Percentiles rank a stretch among this genome's conserved stretches.
Evolutionary conservation across 2,329 filamentous ascomycete genomes (phyloP).

Genomic region (Beauveria brongniartii): DNA sequence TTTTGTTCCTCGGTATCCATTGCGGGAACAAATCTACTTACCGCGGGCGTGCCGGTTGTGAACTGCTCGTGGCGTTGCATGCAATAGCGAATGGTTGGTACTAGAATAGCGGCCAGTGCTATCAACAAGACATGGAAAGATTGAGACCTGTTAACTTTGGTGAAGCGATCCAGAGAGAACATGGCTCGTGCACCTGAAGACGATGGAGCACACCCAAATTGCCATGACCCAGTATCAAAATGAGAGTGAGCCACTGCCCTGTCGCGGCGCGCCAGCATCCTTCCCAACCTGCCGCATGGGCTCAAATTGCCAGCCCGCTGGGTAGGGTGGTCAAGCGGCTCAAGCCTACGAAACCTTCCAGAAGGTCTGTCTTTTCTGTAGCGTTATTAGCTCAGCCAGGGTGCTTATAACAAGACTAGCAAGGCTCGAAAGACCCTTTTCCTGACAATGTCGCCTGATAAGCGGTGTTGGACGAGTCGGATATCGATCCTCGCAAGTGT

Average conservation of each 20-base stretch:
- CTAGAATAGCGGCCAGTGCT: neutral
- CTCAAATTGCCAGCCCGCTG: conserved; percentile 12
- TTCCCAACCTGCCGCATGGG: conserved; percentile 1
- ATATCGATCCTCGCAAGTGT: neutral
- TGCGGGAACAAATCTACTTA: conserved; percentile 5
- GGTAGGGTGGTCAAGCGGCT: conserved; percentile 9
- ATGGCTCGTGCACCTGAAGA: neutral
- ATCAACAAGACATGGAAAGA: neutral
- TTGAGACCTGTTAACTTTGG: neutral
- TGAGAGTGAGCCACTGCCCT: neutral
- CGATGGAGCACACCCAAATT: conserved; percentile 4
- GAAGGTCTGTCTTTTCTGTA: conserved; percentile 14
- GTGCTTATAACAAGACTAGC: neutral
- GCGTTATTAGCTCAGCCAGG: conserved; percentile 9
- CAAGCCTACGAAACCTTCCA: conserved; percentile 15
- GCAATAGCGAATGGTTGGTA: too few species aligned
- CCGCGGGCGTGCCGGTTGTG: neutral
- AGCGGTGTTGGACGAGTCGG: neutral
- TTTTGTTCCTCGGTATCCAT: neutral
- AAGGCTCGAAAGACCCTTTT: neutral
- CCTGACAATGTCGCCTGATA: neutral
- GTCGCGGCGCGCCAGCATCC: neutral
- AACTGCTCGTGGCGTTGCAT: neutral
- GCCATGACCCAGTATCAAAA: neutral
- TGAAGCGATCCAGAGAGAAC: neutral